These are phyloP conservation scores for Penicillium lagena DNA, from an alignment of 495 filamentous ascomycete species.

Conservation along the genomic window DNA sequence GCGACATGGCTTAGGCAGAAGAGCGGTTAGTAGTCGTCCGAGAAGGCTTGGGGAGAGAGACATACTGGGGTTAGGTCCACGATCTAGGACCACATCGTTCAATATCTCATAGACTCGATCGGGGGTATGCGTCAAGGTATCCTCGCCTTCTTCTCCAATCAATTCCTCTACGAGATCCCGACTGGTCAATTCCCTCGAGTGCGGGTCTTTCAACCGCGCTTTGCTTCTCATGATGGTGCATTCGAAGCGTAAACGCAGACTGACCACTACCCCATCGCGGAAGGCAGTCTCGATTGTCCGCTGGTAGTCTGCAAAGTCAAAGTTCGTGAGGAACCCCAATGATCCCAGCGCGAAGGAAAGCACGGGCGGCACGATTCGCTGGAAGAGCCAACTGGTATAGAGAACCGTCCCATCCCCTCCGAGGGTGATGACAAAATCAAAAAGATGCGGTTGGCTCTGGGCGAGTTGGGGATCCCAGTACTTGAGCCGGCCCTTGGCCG, in stretches of 20 bases:
- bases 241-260: constrained; percentile 82
- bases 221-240: constrained; percentile 89
- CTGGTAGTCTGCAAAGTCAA: constrained; percentile 73
- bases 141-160: constrained; percentile 74
- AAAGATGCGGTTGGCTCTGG: constrained; percentile 68
- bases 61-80: constrained; percentile 84
- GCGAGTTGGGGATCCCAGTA: constrained; percentile 84
- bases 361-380: constrained; percentile 91
- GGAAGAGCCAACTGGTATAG: constrained; percentile 94
- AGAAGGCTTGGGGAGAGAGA: constrained; percentile 3
- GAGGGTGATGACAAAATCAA: constrained; percentile 89
- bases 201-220: constrained; percentile 20
- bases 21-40: constrained; percentile 13
- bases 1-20: constrained; percentile 62
- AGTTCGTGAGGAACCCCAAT: constrained; percentile 92
- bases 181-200: constrained; percentile 13
- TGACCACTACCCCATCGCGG: constrained; percentile 80
- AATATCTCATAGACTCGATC: constrained; percentile 81
- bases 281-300: constrained; percentile 68
- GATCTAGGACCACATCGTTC: constrained; percentile 87
- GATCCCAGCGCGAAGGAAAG: constrained; percentile 88
- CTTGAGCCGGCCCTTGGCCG: constrained; percentile 53
- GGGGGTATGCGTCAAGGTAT: constrained; percentile 73
- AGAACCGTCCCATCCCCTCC: constrained; percentile 97
- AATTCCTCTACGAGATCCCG: constrained; percentile 84